Evolutionary conservation across 2,329 filamentous ascomycete species (phyloP).

Genomic region (Pseudogymnoascus sp.): DNA sequence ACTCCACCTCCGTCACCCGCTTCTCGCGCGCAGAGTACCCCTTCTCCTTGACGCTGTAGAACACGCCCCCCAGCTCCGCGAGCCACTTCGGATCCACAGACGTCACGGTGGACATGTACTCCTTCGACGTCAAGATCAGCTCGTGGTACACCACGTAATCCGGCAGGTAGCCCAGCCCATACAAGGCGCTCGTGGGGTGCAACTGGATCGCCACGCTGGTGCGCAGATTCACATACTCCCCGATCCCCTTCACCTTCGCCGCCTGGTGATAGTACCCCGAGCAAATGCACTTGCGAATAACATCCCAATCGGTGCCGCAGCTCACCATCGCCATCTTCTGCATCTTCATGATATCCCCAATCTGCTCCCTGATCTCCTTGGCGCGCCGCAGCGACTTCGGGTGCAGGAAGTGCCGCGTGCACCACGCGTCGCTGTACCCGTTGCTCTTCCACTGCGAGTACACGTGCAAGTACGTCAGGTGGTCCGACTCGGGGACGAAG

Average conservation of each 20-base stretch:
- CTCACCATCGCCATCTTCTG: constrained; percentile 82
- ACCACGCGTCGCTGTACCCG: constrained; percentile 85
- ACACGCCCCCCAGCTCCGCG: constrained; percentile 90
- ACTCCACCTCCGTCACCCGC: constrained; percentile 80
- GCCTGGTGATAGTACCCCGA: constrained; percentile 98
- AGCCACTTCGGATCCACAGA: constrained; percentile 96
- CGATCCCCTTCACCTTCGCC: constrained; percentile 88
- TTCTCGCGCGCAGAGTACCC: constrained; percentile 84
- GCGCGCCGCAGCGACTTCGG: constrained; percentile 87
- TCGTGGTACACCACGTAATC: constrained; percentile 99
- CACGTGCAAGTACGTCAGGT: constrained; percentile 89
- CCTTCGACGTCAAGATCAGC: constrained; percentile 89
- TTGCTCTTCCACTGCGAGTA: constrained; percentile 94
- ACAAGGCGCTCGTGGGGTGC: constrained; percentile 87
- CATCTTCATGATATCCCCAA: constrained; percentile 87
- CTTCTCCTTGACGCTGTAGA: constrained; percentile 96
- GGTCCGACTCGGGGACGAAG: constrained; percentile 95
- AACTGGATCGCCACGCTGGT: constrained; percentile 91
- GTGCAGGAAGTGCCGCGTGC: constrained; percentile 85
- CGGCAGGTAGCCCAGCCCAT: constrained; percentile 84
- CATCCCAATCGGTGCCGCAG: constrained; percentile 95
- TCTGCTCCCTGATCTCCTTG: constrained; percentile 88
- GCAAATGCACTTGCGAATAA: constrained; percentile 93
- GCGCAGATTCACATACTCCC: constrained; percentile 93
- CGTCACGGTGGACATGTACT: constrained; percentile 97